phyloP scores from a whole-genome alignment of 2,329 filamentous ascomycete species.

The Fusarium sp. region DNA sequence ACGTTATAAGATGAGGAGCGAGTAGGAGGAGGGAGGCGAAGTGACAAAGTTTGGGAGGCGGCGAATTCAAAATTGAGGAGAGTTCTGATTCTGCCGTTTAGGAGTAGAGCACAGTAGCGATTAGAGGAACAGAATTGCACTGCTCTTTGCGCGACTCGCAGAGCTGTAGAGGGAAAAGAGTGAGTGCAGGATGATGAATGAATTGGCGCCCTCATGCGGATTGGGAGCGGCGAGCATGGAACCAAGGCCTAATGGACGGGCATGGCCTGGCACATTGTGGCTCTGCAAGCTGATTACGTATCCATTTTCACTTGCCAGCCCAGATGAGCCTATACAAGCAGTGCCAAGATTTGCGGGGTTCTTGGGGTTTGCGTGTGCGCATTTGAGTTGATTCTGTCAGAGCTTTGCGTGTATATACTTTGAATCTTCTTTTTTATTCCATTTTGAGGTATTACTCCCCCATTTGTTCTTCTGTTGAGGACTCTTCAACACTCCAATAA shows the following conservation, averaged over 20 bases:
- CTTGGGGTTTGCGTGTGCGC: conserved; percentile 4
- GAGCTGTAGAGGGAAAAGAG: conserved; percentile 1
- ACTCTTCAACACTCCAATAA: neutral
- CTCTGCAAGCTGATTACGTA: conserved; percentile 38
- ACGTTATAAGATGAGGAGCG: conserved; percentile 16
- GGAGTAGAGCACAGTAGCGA: neutral
- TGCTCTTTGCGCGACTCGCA: conserved; percentile 26
- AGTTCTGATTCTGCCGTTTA: neutral
- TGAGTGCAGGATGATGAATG: conserved; percentile 33
- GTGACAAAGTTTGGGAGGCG: conserved; percentile 4
- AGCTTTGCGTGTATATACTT: neutral
- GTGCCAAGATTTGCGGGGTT: conserved; percentile 33
- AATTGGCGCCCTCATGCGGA: conserved; percentile 34
- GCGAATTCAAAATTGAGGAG: conserved; percentile 3
- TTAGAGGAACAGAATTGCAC: conserved; percentile 16
- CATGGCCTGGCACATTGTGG: conserved; percentile 20
- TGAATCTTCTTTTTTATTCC: neutral
- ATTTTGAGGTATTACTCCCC: neutral
- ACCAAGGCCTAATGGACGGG: conserved; percentile 26
- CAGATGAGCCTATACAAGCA: conserved; percentile 16
- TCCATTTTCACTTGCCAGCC: conserved; percentile 33
- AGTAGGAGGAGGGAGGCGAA: conserved; percentile 9
- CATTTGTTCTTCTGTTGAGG: neutral
- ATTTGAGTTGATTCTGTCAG: neutral
- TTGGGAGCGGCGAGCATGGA: conserved; percentile 29